Conservation (phyloP, 208 protist species). For the Leishmania tropica region DNA sequence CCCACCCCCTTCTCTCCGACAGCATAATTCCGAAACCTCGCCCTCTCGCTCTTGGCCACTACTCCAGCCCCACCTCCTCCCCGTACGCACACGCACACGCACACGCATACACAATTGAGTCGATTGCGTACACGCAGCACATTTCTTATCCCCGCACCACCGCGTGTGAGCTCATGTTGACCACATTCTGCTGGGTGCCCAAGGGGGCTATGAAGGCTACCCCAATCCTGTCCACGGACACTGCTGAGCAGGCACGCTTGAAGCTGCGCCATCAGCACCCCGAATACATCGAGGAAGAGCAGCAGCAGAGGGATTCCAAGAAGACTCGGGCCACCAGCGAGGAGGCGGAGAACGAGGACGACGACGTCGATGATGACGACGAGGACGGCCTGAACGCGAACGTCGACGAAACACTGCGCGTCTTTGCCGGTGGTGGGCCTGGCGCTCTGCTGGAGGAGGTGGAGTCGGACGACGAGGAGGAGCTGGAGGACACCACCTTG, state of each 20-base stretch:
- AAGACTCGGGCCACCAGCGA: conserved; percentile 3
- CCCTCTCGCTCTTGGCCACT: too few relatives aligned
- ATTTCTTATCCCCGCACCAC: background rate
- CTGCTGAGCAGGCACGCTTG: conserved; percentile 50
- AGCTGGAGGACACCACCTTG: conserved; percentile 89
- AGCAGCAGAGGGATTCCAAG: conserved; percentile 16
- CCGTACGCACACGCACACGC: background rate
- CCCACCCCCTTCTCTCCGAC: too few relatives aligned
- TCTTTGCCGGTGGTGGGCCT: conserved; percentile 69
- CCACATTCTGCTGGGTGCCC: conserved; percentile 84
- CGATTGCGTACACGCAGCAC: background rate
- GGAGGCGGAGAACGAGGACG: conserved; percentile 13
- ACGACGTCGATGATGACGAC: conserved; percentile 37
- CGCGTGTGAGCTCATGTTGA: conserved; percentile 53
- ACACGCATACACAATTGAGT: background rate
- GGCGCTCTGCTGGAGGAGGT: conserved; percentile 80
- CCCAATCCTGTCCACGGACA: conserved; percentile 86
- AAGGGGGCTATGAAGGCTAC: conserved; percentile 83
- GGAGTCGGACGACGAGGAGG: conserved; percentile 87
- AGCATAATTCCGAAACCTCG: too few relatives aligned
- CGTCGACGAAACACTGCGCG: conserved; percentile 59
- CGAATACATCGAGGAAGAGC: conserved; percentile 58
- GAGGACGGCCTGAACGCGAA: conserved; percentile 38
- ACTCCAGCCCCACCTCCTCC: too few relatives aligned
- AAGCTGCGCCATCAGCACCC: conserved; percentile 81